Base-by-base conservation (phyloP, 1,284 basidiomycete genomes). In the Gymnopus androsaceus region DNA sequence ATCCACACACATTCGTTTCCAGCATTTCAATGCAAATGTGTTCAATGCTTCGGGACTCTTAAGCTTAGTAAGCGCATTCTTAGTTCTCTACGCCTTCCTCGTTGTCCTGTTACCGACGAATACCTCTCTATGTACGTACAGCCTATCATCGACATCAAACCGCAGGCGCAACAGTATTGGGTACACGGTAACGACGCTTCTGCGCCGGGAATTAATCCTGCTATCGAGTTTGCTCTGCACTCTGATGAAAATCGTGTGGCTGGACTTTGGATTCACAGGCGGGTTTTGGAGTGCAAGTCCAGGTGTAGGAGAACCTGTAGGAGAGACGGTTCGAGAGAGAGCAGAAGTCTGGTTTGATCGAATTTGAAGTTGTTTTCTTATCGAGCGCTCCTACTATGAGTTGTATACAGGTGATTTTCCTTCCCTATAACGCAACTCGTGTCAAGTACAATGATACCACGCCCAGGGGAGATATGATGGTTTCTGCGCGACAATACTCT, bases 271-370 rank as follows among this genome's bases (percentile, higher is more conserved):
- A n/a, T 15, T 56, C 5, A 42, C 17, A 45, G 49, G 48, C 6
- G 41, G 41, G 4, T 42, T 42, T 5, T 42, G 40, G 40, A 36
- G 50, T 17, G 50, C 50, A 1, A 50, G 37, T 17, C 23, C 15
- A 19, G 49, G 50, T 21, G 42, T 57, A 14, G 19, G 19, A 28
- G 42, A 30, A 17, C 49, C 45, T 31, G 15, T 21, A 23, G 50
- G 50, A n/a, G 50, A 51, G 30, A 30, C 19, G 8, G 25, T 48
- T 17, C 30, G 33, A 19, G 31, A 57, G 7, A 40, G 55, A 28
- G 48, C 48, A 23, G 55, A 56, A 44, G 48, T 56, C 17, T 56
- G 55, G 55, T 51, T 51, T 36, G 23, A 47, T 1, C 23, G 46
- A 27, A 21, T 55, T 11, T 42, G 21, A 42, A 42, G 8, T 5